These are phyloP conservation scores for Rhododendron mucronatum DNA, from an alignment of 148 eudicot species.

Conservation along the genomic window DNA sequence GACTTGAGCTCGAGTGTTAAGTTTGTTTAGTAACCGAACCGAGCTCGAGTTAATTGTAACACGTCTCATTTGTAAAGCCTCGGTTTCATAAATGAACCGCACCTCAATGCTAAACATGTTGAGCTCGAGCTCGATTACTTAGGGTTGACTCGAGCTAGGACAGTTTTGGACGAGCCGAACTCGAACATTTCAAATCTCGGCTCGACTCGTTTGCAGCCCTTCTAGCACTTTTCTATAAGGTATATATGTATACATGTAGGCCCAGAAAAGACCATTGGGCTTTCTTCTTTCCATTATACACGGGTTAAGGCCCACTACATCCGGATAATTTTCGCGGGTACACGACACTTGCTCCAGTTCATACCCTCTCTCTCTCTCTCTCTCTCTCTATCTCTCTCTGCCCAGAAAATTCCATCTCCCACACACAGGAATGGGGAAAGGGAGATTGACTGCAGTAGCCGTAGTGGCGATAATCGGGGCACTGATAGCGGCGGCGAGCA, in stretches of 20 bases:
- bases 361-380: not conserved
- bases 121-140: too few relatives aligned
- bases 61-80: too few relatives aligned
- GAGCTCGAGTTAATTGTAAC: too few relatives aligned
- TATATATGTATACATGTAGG: not conserved
- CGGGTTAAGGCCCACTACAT: not conserved
- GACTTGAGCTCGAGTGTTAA: too few relatives aligned
- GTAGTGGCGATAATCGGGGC: constrained; percentile 19
- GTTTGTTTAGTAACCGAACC: too few relatives aligned
- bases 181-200: too few relatives aligned
- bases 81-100: too few relatives aligned
- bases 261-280: not conserved
- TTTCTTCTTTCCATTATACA: not conserved
- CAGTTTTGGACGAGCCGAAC: too few relatives aligned
- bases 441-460: not conserved
- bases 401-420: not conserved
- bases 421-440: not conserved
- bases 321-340: not conserved
- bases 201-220: too few relatives aligned
- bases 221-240: too few relatives aligned
- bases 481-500: constrained; percentile 20
- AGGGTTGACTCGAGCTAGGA: too few relatives aligned
- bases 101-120: too few relatives aligned
- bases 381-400: not conserved
- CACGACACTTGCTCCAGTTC: not conserved